These are phyloP conservation scores for Penicillium cosmopolitanum DNA, from an alignment of 495 filamentous ascomycete genomes.

Conservation along the genomic window DNA sequence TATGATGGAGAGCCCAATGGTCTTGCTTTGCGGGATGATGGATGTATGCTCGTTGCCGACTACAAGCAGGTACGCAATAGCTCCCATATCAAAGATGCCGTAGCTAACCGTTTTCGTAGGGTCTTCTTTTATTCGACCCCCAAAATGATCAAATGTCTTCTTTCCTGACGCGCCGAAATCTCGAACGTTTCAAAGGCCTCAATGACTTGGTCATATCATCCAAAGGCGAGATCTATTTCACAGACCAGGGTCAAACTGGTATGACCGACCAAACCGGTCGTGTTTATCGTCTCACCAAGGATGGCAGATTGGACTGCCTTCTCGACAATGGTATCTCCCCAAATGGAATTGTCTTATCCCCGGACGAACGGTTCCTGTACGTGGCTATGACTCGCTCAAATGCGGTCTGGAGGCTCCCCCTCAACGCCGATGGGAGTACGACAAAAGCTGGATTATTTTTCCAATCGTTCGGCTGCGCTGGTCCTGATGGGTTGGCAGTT, in stretches of 20 bases:
- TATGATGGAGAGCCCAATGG: slow-evolving; percentile 37
- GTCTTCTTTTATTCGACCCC: slow-evolving; percentile 27
- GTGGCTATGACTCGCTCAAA: slow-evolving; percentile 39
- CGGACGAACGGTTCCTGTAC: slow-evolving; percentile 29
- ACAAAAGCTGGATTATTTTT: slow-evolving; percentile 32
- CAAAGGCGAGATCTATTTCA: slow-evolving; percentile 32
- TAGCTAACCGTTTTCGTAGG: slow-evolving; percentile 9
- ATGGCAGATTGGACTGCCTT: slow-evolving; percentile 28
- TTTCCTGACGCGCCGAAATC: slow-evolving; percentile 26
- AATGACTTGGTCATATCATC: slow-evolving; percentile 35
- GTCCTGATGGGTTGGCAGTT: slow-evolving; percentile 30
- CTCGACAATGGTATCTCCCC: slow-evolving; percentile 33
- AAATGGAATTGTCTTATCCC: slow-evolving; percentile 30
- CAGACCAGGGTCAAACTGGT: slow-evolving; percentile 38
- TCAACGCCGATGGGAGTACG: slow-evolving; percentile 32
- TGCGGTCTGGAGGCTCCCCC: slow-evolving; percentile 30
- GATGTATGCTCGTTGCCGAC: slow-evolving; percentile 31
- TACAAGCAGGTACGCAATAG: slow-evolving; percentile 22
- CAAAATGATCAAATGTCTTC: slow-evolving; percentile 9
- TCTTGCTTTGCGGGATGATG: slow-evolving; percentile 24
- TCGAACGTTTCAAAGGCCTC: slow-evolving; percentile 37
- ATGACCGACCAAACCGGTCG: slow-evolving; percentile 35
- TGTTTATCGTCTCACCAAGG: slow-evolving; percentile 26
- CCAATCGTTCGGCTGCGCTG: slow-evolving; percentile 30
- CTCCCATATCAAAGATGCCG: not conserved